These are phyloP conservation scores for Lasiodiplodia hormozganensis DNA, from an alignment of 2,329 filamentous ascomycete species.

Conservation along the genomic window DNA sequence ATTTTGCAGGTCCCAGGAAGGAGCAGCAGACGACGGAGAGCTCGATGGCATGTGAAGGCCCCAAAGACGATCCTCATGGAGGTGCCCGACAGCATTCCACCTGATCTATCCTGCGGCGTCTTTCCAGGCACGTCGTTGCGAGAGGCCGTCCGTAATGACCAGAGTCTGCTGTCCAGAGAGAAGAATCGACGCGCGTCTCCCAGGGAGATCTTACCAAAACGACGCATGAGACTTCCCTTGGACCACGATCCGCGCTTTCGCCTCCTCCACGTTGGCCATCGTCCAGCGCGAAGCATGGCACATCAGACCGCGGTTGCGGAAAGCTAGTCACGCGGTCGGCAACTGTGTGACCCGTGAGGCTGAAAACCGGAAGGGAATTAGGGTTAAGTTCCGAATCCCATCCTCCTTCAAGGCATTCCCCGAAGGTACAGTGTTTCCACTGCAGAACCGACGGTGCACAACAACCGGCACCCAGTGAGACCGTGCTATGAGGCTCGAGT, in stretches of 20 bases:
- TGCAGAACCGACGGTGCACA: conserved; percentile 44
- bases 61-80: conserved; percentile 59
- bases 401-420: conserved; percentile 57
- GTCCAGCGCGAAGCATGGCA: conserved; percentile 34
- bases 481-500: conserved; percentile 67
- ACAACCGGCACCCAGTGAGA: conserved; percentile 57
- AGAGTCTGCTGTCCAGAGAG: conserved; percentile 75
- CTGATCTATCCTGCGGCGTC: conserved; percentile 55
- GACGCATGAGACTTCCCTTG: conserved; percentile 75
- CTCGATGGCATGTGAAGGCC: conserved; percentile 48
- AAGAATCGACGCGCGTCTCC: conserved; percentile 78
- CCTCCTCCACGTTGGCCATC: conserved; percentile 39
- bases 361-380: conserved; percentile 77
- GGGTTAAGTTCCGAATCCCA: conserved; percentile 93
- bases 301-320: conserved; percentile 34
- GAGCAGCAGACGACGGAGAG: conserved; percentile 7
- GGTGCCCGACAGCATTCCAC: conserved; percentile 59
- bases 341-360: conserved; percentile 56
- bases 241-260: conserved; percentile 54
- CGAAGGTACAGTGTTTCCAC: conserved; percentile 38
- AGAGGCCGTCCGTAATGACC: conserved; percentile 66
- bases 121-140: conserved; percentile 48
- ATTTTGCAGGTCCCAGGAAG: conserved; percentile 41
- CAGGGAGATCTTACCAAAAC: conserved; percentile 75
- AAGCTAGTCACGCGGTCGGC: conserved; percentile 73